Evolutionary conservation across 441 rosid genomes (phyloP), one percentile per base, ranked within the genome.

Genomic region (Erodium chrysanthum): DNA sequence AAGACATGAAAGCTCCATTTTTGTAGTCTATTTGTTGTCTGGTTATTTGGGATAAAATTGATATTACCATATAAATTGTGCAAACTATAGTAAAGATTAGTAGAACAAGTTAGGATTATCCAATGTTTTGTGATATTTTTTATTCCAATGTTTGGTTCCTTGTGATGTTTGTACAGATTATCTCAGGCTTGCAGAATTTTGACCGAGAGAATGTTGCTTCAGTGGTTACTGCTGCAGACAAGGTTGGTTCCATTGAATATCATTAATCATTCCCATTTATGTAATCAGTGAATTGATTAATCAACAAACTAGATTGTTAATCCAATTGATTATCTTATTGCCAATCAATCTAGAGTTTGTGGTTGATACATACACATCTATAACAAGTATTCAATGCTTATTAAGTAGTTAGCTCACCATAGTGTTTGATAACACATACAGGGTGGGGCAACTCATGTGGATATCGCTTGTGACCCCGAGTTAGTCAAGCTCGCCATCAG

Each of bases 381-480:
- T 37, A 37, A 37, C 10, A 10, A 42, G n/a, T 42, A 42, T 31
- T 37, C 48, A n/a, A 42, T 42, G n/a, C 48, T 42, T 10, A 42
- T 37, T 0, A 42, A 42, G 48, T 42, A 10, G 12, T 2, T 42
- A 11, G 1, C 48, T 42, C 11, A 42, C 48, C 48, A 21, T 18
- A 4, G 10, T 58, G 71, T 70, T 15, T 0, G 18, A 64, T 65
- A 2, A 17, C 33, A 65, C 40, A 12, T 64, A 33, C 78, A 86
- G 88, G 91, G 88, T 23, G 88, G 91, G 74, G 91, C 91, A 42
- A 84, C 88, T 69, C 91, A 82, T 70, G 82, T 86, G 52, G 91
- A 84, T 71, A 86, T 86, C 52, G 91, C 88, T 67, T 84, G 91
- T 73, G 85, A 84, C 67, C 86, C 84, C 0, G 88, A 81, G 64